Percentiles rank a stretch among this genome's conserved stretches.
These are phyloP conservation scores for Chaetomidium leptoderma DNA, from an alignment of 495 filamentous ascomycete genomes.

Conservation along the genomic window DNA sequence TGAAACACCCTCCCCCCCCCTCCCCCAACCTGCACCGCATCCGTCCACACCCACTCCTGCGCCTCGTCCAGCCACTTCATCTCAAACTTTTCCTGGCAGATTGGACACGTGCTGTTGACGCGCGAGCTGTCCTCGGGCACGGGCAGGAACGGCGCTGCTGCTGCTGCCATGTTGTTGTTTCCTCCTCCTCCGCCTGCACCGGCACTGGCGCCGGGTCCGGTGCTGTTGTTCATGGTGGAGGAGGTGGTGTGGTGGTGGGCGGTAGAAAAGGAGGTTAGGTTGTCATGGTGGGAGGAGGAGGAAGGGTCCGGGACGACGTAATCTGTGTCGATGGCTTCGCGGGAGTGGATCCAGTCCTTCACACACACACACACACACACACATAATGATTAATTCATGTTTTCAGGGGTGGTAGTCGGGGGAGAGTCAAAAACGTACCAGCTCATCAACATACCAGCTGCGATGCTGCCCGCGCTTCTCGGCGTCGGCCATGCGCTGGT, in stretches of 20 bases:
- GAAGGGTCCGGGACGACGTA: slow-evolving; percentile 28
- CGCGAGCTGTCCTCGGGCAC: slow-evolving; percentile 66
- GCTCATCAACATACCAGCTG: slow-evolving; percentile 89
- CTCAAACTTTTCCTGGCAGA: slow-evolving; percentile 93
- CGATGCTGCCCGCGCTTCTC: slow-evolving; percentile 78
- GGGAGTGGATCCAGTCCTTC: slow-evolving; percentile 82
- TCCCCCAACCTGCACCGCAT: slow-evolving; percentile 71
- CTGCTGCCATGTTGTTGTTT: background rate
- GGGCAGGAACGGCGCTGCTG: slow-evolving; percentile 62
- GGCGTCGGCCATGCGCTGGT: slow-evolving; percentile 79
- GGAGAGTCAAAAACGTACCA: slow-evolving; percentile 54
- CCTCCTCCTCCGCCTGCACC: background rate
- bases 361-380: background rate
- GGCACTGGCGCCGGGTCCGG: background rate
- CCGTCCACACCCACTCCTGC: slow-evolving; percentile 96
- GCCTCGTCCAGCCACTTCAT: slow-evolving; percentile 83
- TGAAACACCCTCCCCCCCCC: slow-evolving; percentile 80
- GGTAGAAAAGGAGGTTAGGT: background rate
- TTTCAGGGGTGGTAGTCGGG: background rate
- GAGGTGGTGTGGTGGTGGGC: background rate
- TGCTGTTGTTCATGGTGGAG: background rate
- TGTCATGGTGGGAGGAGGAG: background rate
- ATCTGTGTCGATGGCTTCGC: slow-evolving; percentile 67
- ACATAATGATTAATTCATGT: slow-evolving; percentile 16
- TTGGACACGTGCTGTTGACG: slow-evolving; percentile 72